phyloP scores from a whole-genome alignment of 139 green algal genomes.

The Chlorella sp. region DNA sequence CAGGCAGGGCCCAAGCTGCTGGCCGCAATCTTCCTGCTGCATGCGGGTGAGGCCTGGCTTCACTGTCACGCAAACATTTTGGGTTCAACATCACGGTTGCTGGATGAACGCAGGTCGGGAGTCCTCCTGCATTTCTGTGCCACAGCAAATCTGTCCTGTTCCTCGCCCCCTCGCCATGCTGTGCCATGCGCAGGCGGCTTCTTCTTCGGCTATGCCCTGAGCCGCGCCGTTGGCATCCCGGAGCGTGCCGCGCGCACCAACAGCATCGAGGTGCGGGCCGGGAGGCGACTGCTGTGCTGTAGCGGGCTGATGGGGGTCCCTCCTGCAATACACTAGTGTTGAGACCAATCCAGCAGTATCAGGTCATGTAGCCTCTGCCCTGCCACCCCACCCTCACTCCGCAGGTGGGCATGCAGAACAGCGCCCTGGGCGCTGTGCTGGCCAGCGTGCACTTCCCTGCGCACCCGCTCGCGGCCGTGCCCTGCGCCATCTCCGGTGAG shows the following conservation, averaged over 20 bases:
- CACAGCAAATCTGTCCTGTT: too few relatives aligned
- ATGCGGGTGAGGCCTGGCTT: slow-evolving; percentile 44
- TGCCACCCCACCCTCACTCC: too few relatives aligned
- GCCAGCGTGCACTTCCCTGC: slow-evolving; percentile 75
- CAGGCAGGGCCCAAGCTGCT: slow-evolving; percentile 59
- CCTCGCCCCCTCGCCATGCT: too few relatives aligned
- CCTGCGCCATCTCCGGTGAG: slow-evolving; percentile 73
- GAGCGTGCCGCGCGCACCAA: slow-evolving; percentile 70
- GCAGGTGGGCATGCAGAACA: slow-evolving; percentile 82
- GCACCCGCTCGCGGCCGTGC: slow-evolving; percentile 79
- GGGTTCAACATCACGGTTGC: background rate
- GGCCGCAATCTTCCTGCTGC: slow-evolving; percentile 59
- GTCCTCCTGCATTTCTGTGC: too few relatives aligned
- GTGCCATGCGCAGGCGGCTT: slow-evolving; percentile 78
- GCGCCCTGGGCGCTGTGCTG: slow-evolving; percentile 78
- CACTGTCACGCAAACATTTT: too few relatives aligned
- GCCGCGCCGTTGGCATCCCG: slow-evolving; percentile 49
- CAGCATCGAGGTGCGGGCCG: slow-evolving; percentile 67
- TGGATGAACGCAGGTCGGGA: slow-evolving; percentile 40
- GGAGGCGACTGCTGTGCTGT: too few relatives aligned
- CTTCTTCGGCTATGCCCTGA: slow-evolving; percentile 61
- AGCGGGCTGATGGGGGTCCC: too few relatives aligned
- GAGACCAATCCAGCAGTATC: too few relatives aligned
- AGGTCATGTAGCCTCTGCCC: too few relatives aligned
- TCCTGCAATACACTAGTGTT: too few relatives aligned